A percentile compares a stretch with the other conserved stretches of the same genome.
Conservation (phyloP, 2,329 filamentous ascomycete species). For the Podosphaera fusca region DNA sequence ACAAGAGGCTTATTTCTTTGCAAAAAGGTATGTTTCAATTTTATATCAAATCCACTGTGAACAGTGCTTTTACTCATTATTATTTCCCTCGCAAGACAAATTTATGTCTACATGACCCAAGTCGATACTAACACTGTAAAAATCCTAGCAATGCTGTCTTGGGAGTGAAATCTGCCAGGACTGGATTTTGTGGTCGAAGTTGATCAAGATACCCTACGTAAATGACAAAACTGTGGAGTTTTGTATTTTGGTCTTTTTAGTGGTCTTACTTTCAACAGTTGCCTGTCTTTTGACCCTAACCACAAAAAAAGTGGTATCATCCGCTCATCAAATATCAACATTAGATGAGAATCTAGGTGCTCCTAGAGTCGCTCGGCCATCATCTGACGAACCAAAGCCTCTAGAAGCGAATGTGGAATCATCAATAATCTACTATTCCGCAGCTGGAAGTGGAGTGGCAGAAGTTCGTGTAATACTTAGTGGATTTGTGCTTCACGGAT, state of each 20-base stretch:
- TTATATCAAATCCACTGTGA: neutral
- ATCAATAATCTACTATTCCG: conserved; percentile 86
- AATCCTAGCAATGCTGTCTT: conserved; percentile 27
- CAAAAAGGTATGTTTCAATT: conserved; percentile 30
- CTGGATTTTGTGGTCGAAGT: conserved; percentile 40
- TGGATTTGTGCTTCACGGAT: conserved; percentile 89
- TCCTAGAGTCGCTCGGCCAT: no score
- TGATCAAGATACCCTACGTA: conserved; percentile 12
- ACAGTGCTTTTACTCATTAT: neutral
- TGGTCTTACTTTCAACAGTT: conserved; percentile 42
- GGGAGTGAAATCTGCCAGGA: conserved; percentile 28
- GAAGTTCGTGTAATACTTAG: conserved; percentile 97
- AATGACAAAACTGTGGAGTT: conserved; percentile 48
- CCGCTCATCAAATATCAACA: conserved; percentile 64
- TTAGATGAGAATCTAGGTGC: conserved; percentile 84
- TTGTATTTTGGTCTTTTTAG: conserved; percentile 47
- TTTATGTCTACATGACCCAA: no score
- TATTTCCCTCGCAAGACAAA: no score
- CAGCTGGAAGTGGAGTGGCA: conserved; percentile 84
- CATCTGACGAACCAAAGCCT: no score
- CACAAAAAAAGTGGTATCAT: conserved; percentile 88
- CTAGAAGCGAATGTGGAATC: conserved; percentile 11
- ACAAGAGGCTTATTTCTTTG: conserved; percentile 44
- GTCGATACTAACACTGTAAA: neutral
- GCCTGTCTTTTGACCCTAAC: conserved; percentile 63